A percentile compares a stretch with the other conserved stretches of the same genome.
Evolutionary conservation across 164 flowering plant species (phyloP).

Genomic region (Protea cynaroides): DNA sequence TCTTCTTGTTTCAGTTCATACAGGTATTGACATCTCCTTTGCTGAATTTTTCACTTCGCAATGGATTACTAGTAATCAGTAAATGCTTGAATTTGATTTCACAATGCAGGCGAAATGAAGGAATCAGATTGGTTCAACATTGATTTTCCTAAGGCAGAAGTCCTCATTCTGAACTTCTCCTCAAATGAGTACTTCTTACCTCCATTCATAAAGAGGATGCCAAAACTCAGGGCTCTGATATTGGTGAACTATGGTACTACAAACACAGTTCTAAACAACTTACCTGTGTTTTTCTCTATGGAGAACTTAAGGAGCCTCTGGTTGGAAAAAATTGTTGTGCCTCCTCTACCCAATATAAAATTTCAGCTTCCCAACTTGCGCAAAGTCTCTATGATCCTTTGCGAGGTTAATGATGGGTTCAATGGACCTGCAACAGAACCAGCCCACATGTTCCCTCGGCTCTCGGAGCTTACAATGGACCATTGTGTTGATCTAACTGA

Average conservation of each 20-base stretch:
- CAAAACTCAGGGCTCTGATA: slow-evolving; percentile 53
- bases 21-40: slow-evolving; percentile 38
- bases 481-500: slow-evolving; percentile 53
- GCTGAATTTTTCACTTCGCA: no score
- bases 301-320: slow-evolving; percentile 58
- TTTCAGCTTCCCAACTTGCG: slow-evolving; percentile 32
- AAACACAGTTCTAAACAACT: slow-evolving; percentile 35
- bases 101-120: slow-evolving; percentile 54
- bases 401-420: slow-evolving; percentile 37
- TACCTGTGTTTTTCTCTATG: slow-evolving; percentile 35
- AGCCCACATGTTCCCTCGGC: slow-evolving; percentile 43
- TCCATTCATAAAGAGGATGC: slow-evolving; percentile 60
- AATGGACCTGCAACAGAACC: slow-evolving; percentile 29
- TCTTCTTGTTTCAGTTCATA: slow-evolving; percentile 62
- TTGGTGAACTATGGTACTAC: slow-evolving; percentile 39
- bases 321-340: slow-evolving; percentile 60
- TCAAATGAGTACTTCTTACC: slow-evolving; percentile 52
- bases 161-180: slow-evolving; percentile 62
- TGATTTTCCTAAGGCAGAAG: slow-evolving; percentile 76
- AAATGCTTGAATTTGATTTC: not conserved
- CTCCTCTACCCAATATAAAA: slow-evolving; percentile 23
- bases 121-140: slow-evolving; percentile 58
- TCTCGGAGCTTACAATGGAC: slow-evolving; percentile 61
- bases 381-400: slow-evolving; percentile 58
- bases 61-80: not conserved